Evolutionary conservation across 2,329 filamentous ascomycete genomes (phyloP).

Genomic region (Pseudogymnoascus sp.): DNA sequence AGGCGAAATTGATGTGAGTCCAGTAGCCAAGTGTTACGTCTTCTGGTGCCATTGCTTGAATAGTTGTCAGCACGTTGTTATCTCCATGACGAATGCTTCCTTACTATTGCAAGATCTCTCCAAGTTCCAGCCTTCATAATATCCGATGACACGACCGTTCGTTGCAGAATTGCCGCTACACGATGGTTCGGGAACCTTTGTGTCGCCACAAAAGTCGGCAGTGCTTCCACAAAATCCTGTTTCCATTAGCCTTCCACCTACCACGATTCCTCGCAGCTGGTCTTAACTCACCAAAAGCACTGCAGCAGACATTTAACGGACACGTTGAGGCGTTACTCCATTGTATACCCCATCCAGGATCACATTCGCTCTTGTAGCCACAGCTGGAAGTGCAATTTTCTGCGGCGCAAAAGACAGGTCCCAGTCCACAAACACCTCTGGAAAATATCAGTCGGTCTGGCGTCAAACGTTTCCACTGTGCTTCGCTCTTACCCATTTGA

Average conservation of each 20-base stretch:
- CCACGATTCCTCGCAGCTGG: constrained; percentile 17
- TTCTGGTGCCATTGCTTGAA: constrained; percentile 15
- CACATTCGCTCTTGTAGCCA: constrained; percentile 24
- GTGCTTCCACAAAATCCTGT: constrained; percentile 17
- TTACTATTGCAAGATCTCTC: constrained; percentile 20
- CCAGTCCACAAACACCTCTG: constrained; percentile 23
- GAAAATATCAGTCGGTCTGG: neutral
- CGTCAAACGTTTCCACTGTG: neutral
- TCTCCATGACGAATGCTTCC: neutral
- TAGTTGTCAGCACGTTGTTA: neutral
- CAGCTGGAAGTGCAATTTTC: constrained; percentile 25
- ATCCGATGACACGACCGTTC: constrained; percentile 25
- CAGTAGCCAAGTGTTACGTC: constrained; percentile 23
- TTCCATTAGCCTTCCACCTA: constrained; percentile 8
- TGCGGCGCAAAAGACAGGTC: constrained; percentile 22
- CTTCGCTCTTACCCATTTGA: neutral
- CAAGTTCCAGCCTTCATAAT: constrained; percentile 30
- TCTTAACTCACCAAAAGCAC: constrained; percentile 27
- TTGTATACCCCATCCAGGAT: constrained; percentile 26
- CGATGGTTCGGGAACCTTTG: constrained; percentile 13
- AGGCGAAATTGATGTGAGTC: constrained; percentile 35
- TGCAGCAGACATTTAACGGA: constrained; percentile 34
- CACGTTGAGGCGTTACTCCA: constrained; percentile 24
- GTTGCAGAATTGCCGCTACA: constrained; percentile 9
- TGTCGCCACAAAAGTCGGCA: constrained; percentile 24